Percentiles rank a stretch among this genome's conserved stretches.
phyloP scores from a whole-genome alignment of 495 filamentous ascomycete genomes.

The Hyaloscypha bicolor region DNA sequence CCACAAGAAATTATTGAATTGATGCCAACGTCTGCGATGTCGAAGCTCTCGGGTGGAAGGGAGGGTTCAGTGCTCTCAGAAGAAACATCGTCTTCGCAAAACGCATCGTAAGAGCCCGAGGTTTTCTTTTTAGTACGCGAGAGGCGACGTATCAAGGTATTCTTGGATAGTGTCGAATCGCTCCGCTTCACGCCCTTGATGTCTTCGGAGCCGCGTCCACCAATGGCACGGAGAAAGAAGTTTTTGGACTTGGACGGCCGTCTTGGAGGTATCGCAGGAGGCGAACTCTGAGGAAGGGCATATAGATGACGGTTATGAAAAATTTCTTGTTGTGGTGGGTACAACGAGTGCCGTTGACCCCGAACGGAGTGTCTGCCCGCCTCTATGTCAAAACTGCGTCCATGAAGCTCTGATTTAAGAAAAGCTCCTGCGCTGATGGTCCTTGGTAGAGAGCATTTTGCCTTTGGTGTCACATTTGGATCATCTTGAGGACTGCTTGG shows the following conservation, averaged over 20 bases:
- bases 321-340: neutral
- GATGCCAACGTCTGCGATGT: conserved; percentile 28
- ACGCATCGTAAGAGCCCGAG: conserved; percentile 8
- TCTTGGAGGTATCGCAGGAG: conserved; percentile 18
- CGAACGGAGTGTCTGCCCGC: conserved; percentile 23
- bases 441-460: conserved; percentile 7
- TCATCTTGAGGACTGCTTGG: conserved; percentile 14
- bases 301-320: neutral
- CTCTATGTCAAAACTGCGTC: conserved; percentile 2
- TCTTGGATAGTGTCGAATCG: conserved; percentile 19
- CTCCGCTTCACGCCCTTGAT: conserved; percentile 10
- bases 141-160: conserved; percentile 23
- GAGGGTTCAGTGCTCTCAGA: conserved; percentile 8
- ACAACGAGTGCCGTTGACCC: conserved; percentile 14
- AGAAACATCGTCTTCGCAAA: neutral
- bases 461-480: conserved; percentile 28
- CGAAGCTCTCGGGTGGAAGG: conserved; percentile 11
- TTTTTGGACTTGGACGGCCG: conserved; percentile 31
- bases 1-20: conserved; percentile 25
- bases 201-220: conserved; percentile 12
- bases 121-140: conserved; percentile 17
- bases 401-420: conserved; percentile 27
- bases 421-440: conserved; percentile 25
- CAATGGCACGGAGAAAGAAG: conserved; percentile 29
- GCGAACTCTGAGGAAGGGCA: neutral